Percentiles rank a stretch among this genome's conserved stretches.
phyloP scores from a whole-genome alignment of 106 monocot species.

The Vanilla planifolia region DNA sequence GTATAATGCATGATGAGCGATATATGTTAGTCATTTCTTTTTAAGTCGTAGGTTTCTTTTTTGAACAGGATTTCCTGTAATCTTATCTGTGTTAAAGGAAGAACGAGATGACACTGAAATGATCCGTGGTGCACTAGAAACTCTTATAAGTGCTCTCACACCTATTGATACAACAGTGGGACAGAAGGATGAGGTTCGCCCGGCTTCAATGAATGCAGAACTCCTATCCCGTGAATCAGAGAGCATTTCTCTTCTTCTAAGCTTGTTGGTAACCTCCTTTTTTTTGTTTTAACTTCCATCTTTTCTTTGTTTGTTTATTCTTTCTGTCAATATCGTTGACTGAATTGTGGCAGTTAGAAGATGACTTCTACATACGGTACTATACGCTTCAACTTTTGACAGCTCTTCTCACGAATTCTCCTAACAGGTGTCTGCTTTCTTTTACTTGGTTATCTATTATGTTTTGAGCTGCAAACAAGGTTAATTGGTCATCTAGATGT shows the following conservation, averaged over 20 bases:
- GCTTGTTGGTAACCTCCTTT: conserved; percentile 63
- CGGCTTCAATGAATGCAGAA: conserved; percentile 86
- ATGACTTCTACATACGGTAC: conserved; percentile 93
- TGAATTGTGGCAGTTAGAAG: conserved; percentile 65
- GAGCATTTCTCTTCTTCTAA: conserved; percentile 88
- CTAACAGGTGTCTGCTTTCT: conserved; percentile 77
- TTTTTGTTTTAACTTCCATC: conserved; percentile 7
- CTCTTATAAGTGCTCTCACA: conserved; percentile 88
- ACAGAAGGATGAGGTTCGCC: conserved; percentile 70
- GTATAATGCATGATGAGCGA: too few relatives aligned
- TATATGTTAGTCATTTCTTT: too few relatives aligned
- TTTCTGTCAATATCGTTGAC: background rate
- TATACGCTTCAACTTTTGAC: conserved; percentile 99
- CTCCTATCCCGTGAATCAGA: conserved; percentile 88
- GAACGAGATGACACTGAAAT: conserved; percentile 93
- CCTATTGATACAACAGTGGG: conserved; percentile 58
- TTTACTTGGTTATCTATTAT: background rate
- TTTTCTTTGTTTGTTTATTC: background rate
- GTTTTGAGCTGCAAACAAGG: background rate
- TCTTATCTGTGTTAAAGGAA: conserved; percentile 79
- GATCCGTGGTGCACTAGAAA: conserved; percentile 84
- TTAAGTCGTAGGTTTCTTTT: background rate
- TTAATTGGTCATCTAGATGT: background rate
- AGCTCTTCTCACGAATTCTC: conserved; percentile 83
- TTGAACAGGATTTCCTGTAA: conserved; percentile 72